Percentiles rank a stretch among this genome's conserved stretches.
Evolutionary conservation across 2,329 filamentous ascomycete species (phyloP).

Genomic region (Botrytis aclada): DNA sequence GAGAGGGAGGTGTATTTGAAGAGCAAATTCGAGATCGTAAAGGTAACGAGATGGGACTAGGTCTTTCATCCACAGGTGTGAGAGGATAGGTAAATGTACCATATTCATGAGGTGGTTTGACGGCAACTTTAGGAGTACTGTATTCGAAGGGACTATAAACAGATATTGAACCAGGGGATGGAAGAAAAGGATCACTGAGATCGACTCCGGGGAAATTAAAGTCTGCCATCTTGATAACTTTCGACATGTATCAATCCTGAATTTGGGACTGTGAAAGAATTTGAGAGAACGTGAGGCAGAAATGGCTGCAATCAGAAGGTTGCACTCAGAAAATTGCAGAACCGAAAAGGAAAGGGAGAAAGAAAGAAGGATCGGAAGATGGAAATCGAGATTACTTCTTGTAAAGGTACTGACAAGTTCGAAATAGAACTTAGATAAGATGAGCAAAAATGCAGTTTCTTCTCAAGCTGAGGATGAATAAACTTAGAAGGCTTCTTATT

Average conservation of each 20-base stretch:
- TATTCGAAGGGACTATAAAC: constrained; percentile 1
- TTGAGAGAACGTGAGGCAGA: background rate
- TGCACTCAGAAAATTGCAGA: background rate
- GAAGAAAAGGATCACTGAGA: constrained; percentile 13
- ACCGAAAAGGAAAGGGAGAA: background rate
- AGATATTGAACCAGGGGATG: background rate
- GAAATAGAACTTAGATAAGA: background rate
- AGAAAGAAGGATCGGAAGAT: background rate
- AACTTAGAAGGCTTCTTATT: constrained; percentile 2
- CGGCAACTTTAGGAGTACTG: background rate
- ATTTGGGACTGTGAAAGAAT: background rate
- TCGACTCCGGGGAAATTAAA: constrained; percentile 12
- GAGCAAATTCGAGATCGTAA: background rate
- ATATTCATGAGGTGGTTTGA: constrained; percentile 3
- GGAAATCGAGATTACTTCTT: background rate
- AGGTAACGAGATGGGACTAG: background rate
- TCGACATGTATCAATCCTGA: background rate
- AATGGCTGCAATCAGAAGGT: background rate
- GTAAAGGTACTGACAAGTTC: background rate
- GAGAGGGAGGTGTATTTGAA: background rate
- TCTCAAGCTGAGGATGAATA: constrained; percentile 1
- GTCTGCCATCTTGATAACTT: background rate
- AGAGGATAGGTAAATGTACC: constrained; percentile 5
- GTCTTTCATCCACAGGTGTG: background rate
- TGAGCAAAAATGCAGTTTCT: background rate